phyloP scores from a whole-genome alignment of 306 rosid species.

The Lagenaria siceraria region DNA sequence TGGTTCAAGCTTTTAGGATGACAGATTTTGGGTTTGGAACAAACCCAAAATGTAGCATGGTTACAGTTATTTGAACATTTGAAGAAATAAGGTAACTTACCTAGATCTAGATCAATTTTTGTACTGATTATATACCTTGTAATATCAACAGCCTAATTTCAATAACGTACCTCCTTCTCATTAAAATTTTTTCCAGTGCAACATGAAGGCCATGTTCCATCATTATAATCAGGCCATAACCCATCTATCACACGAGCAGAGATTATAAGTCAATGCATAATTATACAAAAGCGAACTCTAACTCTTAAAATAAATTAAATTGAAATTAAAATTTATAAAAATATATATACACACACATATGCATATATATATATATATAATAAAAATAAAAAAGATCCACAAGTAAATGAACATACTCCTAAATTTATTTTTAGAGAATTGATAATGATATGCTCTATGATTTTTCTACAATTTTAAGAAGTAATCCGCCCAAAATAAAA shows the following conservation, averaged over 20 bases:
- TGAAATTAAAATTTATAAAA: background rate
- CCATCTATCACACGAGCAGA: slow-evolving; percentile 52
- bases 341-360: no score
- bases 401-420: background rate
- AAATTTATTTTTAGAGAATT: background rate
- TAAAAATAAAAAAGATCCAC: background rate
- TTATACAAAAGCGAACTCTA: background rate
- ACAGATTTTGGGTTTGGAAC: background rate
- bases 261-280: background rate
- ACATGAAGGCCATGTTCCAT: slow-evolving; percentile 95
- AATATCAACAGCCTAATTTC: background rate
- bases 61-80: background rate
- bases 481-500: no score
- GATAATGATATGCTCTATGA: background rate
- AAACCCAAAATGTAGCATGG: background rate
- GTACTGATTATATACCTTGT: background rate
- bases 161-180: slow-evolving; percentile 51
- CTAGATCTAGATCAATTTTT: background rate
- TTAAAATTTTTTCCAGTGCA: slow-evolving; percentile 44
- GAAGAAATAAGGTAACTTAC: background rate
- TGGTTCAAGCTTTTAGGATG: background rate
- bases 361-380: no score
- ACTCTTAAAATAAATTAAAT: no score
- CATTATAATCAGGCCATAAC: slow-evolving; percentile 92
- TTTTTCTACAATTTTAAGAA: no score